Evolutionary conservation across 768 basidiomycete genomes (phyloP).

Genomic region (Leccinum ochraceum): DNA sequence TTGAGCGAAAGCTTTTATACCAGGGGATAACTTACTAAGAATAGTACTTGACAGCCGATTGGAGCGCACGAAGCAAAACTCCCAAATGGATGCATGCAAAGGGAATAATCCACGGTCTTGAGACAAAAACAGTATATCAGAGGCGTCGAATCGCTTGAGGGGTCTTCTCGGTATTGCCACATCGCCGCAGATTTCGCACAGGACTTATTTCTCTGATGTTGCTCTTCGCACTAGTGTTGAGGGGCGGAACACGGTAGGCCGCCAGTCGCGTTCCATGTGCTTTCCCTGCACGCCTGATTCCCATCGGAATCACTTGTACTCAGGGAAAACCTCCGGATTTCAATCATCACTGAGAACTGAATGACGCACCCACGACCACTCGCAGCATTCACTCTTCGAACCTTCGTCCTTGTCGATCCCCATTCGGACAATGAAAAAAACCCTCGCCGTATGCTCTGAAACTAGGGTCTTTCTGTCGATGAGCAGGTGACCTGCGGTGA

Average conservation of each 20-base stretch:
- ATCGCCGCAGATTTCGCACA: background rate
- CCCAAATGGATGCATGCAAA: background rate
- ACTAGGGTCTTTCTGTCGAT: slow-evolving; percentile 6
- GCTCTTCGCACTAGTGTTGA: background rate
- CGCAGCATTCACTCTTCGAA: background rate
- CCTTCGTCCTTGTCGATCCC: slow-evolving; percentile 7
- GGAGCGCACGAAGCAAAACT: background rate
- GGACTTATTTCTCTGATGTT: background rate
- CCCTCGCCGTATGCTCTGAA: slow-evolving; percentile 3
- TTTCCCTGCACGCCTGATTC: slow-evolving; percentile 4
- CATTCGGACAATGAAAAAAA: slow-evolving; percentile 9
- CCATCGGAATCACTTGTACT: slow-evolving; percentile 5
- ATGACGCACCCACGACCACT: slow-evolving; percentile 3
- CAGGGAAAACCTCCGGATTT: slow-evolving; percentile 1
- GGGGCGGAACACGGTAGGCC: background rate
- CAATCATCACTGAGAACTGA: background rate
- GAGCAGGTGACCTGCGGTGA: background rate
- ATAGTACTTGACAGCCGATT: background rate
- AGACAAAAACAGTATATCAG: background rate
- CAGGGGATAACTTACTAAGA: background rate
- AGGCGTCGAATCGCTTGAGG: background rate
- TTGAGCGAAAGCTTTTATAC: background rate
- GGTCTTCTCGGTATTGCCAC: slow-evolving; percentile 3
- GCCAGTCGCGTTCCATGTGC: slow-evolving; percentile 7
- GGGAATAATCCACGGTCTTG: background rate